Base-by-base conservation (phyloP, 2,329 filamentous ascomycete species). In the Phyllachora maydis region DNA sequence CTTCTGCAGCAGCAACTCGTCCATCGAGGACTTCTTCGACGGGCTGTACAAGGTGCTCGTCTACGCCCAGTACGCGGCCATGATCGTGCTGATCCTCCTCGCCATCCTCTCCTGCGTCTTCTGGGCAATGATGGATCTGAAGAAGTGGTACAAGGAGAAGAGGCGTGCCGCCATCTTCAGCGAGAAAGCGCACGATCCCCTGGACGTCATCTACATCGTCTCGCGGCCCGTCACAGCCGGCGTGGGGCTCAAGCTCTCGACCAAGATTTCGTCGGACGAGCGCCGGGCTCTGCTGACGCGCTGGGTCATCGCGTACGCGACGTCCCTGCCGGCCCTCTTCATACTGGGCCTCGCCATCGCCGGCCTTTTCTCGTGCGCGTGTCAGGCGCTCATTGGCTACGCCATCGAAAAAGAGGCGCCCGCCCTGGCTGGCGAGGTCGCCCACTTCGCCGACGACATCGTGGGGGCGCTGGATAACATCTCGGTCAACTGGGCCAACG, bases 231-330 rank as follows among this genome's bases (percentile, higher is more conserved):
- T 73, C 35, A 78, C 81, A 1, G 66, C 79, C 1, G 59, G 59
- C 2, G 51, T 62, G 14, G 85, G 83, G 19, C 62, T 92, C 42
- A 72, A 64, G 47, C 35, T 77, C 11, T 66, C 76, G 5, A 61
- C 60, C 24, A 59, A 54, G 28, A 69, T 85, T 47, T 64, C 62
- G 25, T n/a, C n/a, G n/a, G n/a, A n/a, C n/a, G 46, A 64, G 45
- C 50, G 72, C 34, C 61, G 65, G 24, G 72, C 81, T 43, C 64
- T 77, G 21, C 59, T 92, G 19, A 59, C 70, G 7, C 69, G 83
- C 30, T 93, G 83, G 82, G 66, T 68, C 24, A 56, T 88, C 31
- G 77, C 83, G 6, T 93, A 93, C 42, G 71, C 70, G n/a, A 92
- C 82, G 0, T 82, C 82, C 1, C 50, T 74, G 0, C 67, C 79